Percentiles rank a stretch among this genome's conserved stretches.
phyloP scores from a whole-genome alignment of 305 asterid species.

The Euphrasia arctica region DNA sequence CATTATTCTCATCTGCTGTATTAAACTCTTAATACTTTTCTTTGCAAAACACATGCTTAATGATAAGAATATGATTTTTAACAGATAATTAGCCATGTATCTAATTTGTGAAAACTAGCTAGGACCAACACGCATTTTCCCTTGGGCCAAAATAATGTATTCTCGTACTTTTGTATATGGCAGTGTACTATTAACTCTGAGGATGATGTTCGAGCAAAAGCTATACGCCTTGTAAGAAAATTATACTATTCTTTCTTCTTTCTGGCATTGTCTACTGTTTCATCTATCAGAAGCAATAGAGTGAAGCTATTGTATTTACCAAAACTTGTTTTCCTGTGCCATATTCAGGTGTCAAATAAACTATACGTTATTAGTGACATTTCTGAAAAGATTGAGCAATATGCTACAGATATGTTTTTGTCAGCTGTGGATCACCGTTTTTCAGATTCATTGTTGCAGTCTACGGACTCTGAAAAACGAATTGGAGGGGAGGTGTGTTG shows the following conservation, averaged over 20 bases:
- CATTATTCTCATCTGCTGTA: slow-evolving; percentile 8
- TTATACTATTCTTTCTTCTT: slow-evolving; percentile 23
- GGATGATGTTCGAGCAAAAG: slow-evolving; percentile 90
- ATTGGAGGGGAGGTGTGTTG: slow-evolving; percentile 56
- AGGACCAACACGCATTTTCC: slow-evolving; percentile 15
- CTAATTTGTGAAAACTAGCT: slow-evolving; percentile 18
- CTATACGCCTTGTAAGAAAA: slow-evolving; percentile 86
- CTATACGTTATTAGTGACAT: slow-evolving; percentile 59
- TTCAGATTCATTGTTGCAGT: slow-evolving; percentile 50
- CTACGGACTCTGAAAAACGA: slow-evolving; percentile 51
- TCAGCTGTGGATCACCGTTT: slow-evolving; percentile 53
- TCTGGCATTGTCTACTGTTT: slow-evolving; percentile 11
- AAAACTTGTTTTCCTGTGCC: slow-evolving; percentile 26
- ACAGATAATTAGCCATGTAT: slow-evolving; percentile 13
- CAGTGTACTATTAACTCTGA: slow-evolving; percentile 90
- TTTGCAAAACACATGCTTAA: slow-evolving; percentile 2
- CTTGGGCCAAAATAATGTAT: slow-evolving; percentile 22
- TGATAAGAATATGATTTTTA: slow-evolving; percentile 21
- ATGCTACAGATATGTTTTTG: slow-evolving; percentile 76
- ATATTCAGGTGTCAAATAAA: slow-evolving; percentile 83
- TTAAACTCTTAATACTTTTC: neutral
- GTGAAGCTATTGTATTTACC: slow-evolving; percentile 24
- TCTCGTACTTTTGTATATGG: slow-evolving; percentile 33
- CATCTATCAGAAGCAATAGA: slow-evolving; percentile 15
- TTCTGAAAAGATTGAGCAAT: slow-evolving; percentile 78